A percentile compares a stretch with the other conserved stretches of the same genome.
Conservation (phyloP, 2,329 filamentous ascomycete genomes). For the Claviceps africana region DNA sequence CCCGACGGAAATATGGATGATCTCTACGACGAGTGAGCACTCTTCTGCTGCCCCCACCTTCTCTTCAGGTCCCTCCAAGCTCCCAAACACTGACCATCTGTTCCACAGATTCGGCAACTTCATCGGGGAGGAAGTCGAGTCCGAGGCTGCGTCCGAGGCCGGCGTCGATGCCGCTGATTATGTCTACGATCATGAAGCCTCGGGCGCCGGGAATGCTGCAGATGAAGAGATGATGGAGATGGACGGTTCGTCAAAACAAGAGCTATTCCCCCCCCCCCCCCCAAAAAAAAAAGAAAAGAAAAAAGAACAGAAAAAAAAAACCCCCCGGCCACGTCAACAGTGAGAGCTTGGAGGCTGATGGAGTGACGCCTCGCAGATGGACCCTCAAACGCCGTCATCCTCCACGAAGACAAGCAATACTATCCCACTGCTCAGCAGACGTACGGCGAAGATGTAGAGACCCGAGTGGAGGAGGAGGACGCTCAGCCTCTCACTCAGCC, state of each 20-base stretch:
- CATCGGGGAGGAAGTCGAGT: slow-evolving; percentile 79
- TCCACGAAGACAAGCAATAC: slow-evolving; percentile 99
- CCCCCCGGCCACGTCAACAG: neutral
- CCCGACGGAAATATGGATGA: slow-evolving; percentile 58
- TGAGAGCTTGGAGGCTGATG: neutral
- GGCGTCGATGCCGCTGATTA: slow-evolving; percentile 63
- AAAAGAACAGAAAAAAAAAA: too few relatives aligned
- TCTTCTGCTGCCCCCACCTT: neutral
- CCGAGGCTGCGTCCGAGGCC: slow-evolving; percentile 72
- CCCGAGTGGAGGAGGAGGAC: slow-evolving; percentile 92
- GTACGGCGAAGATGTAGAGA: slow-evolving; percentile 89
- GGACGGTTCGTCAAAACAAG: slow-evolving; percentile 51
- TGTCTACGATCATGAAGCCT: slow-evolving; percentile 65
- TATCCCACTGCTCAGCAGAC: slow-evolving; percentile 96
- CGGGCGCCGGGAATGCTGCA: slow-evolving; percentile 48
- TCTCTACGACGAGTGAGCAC: slow-evolving; percentile 77
- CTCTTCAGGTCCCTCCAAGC: neutral
- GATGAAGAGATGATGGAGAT: slow-evolving; percentile 86
- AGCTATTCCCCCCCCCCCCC: too few relatives aligned
- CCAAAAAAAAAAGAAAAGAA: neutral
- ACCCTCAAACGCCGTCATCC: slow-evolving; percentile 88
- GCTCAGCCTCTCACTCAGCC: slow-evolving; percentile 83
- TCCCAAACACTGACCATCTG: slow-evolving; percentile 3
- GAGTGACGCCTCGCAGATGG: slow-evolving; percentile 38
- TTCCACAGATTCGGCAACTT: slow-evolving; percentile 79